These are phyloP conservation scores for Curvularia verruculosa DNA, from an alignment of 2,329 filamentous ascomycete genomes.

Conservation along the genomic window DNA sequence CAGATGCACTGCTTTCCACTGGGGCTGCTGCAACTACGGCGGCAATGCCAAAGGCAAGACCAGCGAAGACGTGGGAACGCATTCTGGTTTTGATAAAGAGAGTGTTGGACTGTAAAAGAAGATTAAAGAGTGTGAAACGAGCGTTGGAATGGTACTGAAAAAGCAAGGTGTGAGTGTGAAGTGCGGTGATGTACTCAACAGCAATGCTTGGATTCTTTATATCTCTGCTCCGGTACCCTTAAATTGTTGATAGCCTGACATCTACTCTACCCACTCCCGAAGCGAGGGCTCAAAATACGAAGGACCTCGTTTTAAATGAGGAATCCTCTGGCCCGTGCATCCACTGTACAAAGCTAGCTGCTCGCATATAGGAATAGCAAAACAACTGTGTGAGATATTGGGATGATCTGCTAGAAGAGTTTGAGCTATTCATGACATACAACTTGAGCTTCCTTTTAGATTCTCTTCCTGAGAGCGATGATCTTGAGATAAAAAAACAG, in stretches of 20 bases:
- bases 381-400: no score
- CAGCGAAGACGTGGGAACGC: neutral
- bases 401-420: no score
- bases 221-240: neutral
- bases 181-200: neutral
- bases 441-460: neutral
- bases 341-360: neutral
- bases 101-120: no score
- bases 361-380: neutral
- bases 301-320: neutral
- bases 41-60: neutral
- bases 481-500: neutral
- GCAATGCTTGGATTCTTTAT: conserved; percentile 2
- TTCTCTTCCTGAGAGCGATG: neutral
- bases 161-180: neutral
- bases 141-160: neutral
- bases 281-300: neutral
- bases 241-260: neutral
- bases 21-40: neutral
- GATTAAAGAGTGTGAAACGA: neutral
- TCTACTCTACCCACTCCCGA: neutral
- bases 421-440: no score
- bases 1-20: neutral
- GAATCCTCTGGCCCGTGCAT: neutral
- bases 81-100: neutral